phyloP scores from a whole-genome alignment of 768 basidiomycete species.

The Mycena polygramma region DNA sequence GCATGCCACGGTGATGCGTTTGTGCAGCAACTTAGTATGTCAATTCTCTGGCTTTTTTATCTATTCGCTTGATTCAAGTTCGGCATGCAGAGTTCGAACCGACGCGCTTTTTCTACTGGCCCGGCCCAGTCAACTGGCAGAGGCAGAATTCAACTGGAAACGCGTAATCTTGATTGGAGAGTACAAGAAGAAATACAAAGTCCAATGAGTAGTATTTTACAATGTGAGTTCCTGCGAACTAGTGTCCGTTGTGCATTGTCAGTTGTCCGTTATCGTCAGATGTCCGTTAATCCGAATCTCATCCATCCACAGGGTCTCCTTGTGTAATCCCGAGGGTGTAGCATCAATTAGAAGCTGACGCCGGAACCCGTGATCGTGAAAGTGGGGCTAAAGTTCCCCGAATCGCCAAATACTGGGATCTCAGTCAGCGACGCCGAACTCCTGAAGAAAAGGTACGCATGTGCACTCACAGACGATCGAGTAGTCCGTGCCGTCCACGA shows the following conservation, averaged over 20 bases:
- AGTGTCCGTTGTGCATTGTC: background rate
- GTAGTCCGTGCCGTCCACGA: constrained; percentile 47
- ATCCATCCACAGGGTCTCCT: too few relatives aligned
- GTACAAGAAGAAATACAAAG: constrained; percentile 5
- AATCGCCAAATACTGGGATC: constrained; percentile 50
- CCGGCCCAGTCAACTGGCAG: constrained; percentile 18
- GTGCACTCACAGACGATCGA: constrained; percentile 41
- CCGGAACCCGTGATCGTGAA: constrained; percentile 44
- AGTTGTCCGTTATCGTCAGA: background rate
- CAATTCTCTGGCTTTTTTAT: background rate
- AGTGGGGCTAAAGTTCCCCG: constrained; percentile 50
- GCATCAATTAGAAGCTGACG: too few relatives aligned
- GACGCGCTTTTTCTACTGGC: constrained; percentile 27
- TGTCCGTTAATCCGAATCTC: background rate
- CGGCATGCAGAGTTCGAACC: background rate
- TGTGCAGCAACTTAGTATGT: constrained; percentile 21
- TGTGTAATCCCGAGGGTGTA: too few relatives aligned
- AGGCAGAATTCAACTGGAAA: background rate
- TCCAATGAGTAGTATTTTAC: background rate
- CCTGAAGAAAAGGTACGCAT: background rate
- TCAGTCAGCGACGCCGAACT: background rate
- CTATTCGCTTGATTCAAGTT: background rate
- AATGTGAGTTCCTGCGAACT: background rate
- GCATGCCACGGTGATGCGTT: constrained; percentile 1
- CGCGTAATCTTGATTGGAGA: background rate